Evolutionary conservation across 2,329 filamentous ascomycete species (phyloP).

Genomic region (Alternaria panax): DNA sequence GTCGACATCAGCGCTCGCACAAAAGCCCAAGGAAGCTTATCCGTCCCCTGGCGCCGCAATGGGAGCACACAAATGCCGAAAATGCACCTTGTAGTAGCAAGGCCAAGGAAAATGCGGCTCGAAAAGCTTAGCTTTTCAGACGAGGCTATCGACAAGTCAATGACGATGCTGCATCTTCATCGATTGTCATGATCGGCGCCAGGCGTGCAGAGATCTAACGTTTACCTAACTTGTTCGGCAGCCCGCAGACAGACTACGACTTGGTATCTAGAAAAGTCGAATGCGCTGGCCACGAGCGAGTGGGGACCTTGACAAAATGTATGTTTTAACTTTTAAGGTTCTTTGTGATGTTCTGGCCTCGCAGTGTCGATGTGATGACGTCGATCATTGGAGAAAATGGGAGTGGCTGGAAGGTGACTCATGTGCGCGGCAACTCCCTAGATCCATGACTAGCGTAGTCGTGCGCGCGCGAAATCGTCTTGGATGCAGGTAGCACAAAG

Average conservation of each 20-base stretch:
- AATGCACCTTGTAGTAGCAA: neutral
- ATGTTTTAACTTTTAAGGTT: neutral
- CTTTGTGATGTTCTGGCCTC: neutral
- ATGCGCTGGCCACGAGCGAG: neutral
- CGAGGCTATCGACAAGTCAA: constrained; percentile 8
- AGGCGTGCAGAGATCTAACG: constrained; percentile 2
- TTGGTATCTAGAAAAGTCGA: neutral
- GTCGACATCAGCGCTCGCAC: constrained; percentile 4
- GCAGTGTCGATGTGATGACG: neutral
- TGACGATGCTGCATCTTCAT: constrained; percentile 14
- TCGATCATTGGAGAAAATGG: neutral
- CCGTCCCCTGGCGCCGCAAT: neutral
- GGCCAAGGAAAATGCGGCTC: constrained; percentile 1
- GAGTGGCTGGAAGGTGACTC: neutral
- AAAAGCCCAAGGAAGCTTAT: neutral
- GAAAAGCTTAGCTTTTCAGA: constrained; percentile 11
- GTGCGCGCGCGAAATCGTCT: neutral
- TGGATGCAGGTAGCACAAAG: neutral
- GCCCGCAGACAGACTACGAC: neutral
- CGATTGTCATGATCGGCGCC: constrained; percentile 11
- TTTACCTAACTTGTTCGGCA: constrained; percentile 1
- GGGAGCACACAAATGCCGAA: constrained; percentile 1
- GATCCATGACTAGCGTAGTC: neutral
- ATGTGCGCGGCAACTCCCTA: neutral
- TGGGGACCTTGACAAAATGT: neutral